Conservation (phyloP, 345 rosid species). For the Anastatica hierochuntica region DNA sequence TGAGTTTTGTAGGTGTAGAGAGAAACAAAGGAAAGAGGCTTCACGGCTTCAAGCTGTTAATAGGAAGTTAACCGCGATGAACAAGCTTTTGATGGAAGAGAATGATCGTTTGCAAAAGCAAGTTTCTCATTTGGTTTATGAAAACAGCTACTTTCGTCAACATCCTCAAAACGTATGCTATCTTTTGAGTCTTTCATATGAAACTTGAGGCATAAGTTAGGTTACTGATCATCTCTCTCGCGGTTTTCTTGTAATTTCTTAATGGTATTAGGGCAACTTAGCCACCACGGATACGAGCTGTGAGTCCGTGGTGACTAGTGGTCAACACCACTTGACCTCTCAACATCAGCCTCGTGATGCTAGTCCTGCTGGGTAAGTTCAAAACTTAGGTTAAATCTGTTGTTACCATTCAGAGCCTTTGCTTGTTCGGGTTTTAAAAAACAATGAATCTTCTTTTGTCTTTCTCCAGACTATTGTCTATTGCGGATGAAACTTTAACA, state of each 20-base stretch:
- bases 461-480: conserved; percentile 51
- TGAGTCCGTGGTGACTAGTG: conserved; percentile 91
- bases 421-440: too few species aligned
- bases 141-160: conserved; percentile 84
- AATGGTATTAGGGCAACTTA: conserved; percentile 45
- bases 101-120: conserved; percentile 94
- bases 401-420: too few species aligned
- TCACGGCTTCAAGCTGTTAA: conserved; percentile 93
- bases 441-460: not conserved
- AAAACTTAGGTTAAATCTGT: not conserved
- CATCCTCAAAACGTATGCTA: conserved; percentile 61
- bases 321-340: conserved; percentile 65
- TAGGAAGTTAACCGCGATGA: conserved; percentile 91
- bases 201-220: conserved; percentile 1
- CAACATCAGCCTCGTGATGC: conserved; percentile 93
- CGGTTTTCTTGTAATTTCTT: not conserved
- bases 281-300: conserved; percentile 86
- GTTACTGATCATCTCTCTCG: not conserved
- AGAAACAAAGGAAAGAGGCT: conserved; percentile 96
- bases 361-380: conserved; percentile 90
- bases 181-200: conserved; percentile 4
- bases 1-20: conserved; percentile 65
- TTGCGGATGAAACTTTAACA: conserved; percentile 98
- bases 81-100: conserved; percentile 97
- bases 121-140: too few species aligned